Percentiles rank a stretch among this genome's conserved stretches.
These are phyloP conservation scores for Trametes sanguinea DNA, from an alignment of 768 basidiomycete genomes.

Conservation along the genomic window DNA sequence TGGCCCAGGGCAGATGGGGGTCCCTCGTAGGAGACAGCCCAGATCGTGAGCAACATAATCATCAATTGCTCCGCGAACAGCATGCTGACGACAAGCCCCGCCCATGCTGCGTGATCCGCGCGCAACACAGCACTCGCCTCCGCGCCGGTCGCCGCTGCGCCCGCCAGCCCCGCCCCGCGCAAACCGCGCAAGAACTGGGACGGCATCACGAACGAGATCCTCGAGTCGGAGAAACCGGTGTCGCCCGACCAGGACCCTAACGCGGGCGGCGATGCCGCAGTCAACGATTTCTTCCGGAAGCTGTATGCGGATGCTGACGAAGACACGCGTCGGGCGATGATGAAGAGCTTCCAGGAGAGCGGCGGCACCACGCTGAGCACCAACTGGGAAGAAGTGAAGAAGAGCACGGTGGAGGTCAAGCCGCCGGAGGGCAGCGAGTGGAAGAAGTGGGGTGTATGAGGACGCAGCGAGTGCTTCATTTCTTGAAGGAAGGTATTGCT, in stretches of 20 bases:
- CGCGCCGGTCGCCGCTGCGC: constrained; percentile 39
- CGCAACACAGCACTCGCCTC: constrained; percentile 28
- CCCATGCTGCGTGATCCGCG: neutral
- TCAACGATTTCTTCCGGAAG: constrained; percentile 90
- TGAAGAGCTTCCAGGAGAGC: constrained; percentile 96
- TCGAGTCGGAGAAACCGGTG: constrained; percentile 68
- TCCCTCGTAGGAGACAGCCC: constrained; percentile 71
- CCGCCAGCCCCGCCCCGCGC: constrained; percentile 34
- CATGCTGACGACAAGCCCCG: neutral
- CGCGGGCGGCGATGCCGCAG: constrained; percentile 81
- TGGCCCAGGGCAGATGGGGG: constrained; percentile 70
- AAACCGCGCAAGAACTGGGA: constrained; percentile 87
- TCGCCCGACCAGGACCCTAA: constrained; percentile 80
- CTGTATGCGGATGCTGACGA: constrained; percentile 90
- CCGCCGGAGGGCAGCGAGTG: constrained; percentile 85
- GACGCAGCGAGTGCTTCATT: neutral
- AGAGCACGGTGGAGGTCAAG: constrained; percentile 69
- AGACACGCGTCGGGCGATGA: constrained; percentile 91
- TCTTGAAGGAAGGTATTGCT: neutral
- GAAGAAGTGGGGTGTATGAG: constrained; percentile 64
- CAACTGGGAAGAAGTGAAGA: constrained; percentile 89
- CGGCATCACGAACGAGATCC: constrained; percentile 67
- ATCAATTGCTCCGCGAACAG: constrained; percentile 27
- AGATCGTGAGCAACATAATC: constrained; percentile 53
- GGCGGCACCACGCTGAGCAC: constrained; percentile 96